Evolutionary conservation across 192 early-diverging fungal genomes (phyloP).

Genomic region (Backusella tuberculispora): DNA sequence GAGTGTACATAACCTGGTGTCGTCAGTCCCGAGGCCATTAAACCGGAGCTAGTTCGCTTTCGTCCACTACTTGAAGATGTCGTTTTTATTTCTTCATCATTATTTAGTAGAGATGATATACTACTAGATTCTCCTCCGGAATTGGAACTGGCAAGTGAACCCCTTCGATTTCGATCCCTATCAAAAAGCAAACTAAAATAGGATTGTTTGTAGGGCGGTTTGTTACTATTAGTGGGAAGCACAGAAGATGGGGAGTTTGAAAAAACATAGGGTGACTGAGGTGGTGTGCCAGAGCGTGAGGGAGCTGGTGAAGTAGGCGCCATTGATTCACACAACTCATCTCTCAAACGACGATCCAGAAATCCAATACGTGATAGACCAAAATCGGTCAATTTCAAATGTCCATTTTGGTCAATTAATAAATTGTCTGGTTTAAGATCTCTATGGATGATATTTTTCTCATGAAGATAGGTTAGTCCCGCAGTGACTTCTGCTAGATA

Average conservation of each 20-base stretch:
- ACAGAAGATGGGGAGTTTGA: constrained; percentile 23
- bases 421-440: constrained; percentile 90
- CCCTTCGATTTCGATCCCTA: constrained; percentile 43
- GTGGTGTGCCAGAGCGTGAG: constrained; percentile 38
- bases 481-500: constrained; percentile 85
- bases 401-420: constrained; percentile 82
- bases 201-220: constrained; percentile 31
- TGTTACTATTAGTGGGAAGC: constrained; percentile 1
- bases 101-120: background rate
- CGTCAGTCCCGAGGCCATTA: constrained; percentile 8
- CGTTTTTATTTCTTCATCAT: background rate
- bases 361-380: constrained; percentile 85
- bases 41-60: constrained; percentile 16
- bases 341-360: constrained; percentile 72
- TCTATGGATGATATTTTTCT: constrained; percentile 81
- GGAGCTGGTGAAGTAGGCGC: constrained; percentile 31
- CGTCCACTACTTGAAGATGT: background rate
- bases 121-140: constrained; percentile 38
- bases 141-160: constrained; percentile 48
- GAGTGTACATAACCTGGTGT: constrained; percentile 17
- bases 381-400: constrained; percentile 90
- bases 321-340: constrained; percentile 40
- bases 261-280: constrained; percentile 30
- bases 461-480: constrained; percentile 81
- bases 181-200: constrained; percentile 48